Evolutionary conservation across 2,329 filamentous ascomycete species (phyloP).

Genomic region (Stenocarpella maydis): DNA sequence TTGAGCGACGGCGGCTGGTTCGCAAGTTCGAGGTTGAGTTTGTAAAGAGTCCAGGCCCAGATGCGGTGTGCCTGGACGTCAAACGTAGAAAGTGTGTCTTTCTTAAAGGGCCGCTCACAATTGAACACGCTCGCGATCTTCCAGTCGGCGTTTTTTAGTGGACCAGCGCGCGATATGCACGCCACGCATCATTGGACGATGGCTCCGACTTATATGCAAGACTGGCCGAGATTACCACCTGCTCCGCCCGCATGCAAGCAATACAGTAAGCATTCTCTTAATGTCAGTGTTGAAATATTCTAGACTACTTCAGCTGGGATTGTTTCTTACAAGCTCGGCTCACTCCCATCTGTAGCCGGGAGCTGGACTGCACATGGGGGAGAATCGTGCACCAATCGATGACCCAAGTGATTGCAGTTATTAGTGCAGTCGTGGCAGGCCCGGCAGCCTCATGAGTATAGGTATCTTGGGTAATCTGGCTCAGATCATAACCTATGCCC

Average conservation of each 20-base stretch:
- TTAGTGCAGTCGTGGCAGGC: not conserved
- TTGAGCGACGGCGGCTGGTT: not conserved
- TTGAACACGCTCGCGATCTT: not conserved
- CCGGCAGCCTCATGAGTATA: not conserved
- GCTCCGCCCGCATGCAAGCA: not conserved
- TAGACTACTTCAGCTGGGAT: too few relatives aligned
- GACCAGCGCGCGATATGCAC: not conserved
- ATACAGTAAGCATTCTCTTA: conserved; percentile 3
- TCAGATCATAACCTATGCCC: not conserved
- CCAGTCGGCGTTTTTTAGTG: not conserved
- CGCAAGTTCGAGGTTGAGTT: not conserved
- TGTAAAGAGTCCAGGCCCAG: not conserved
- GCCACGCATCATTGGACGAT: not conserved
- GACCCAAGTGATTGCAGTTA: not conserved
- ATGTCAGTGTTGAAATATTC: too few relatives aligned
- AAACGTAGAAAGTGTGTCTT: not conserved
- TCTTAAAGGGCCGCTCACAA: not conserved
- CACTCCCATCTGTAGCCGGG: too few relatives aligned
- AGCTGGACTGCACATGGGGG: not conserved
- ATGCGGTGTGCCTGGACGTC: not conserved
- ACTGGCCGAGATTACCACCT: not conserved
- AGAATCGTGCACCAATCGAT: not conserved
- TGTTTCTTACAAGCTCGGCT: too few relatives aligned
- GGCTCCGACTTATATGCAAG: not conserved
- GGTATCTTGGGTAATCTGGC: not conserved